Evolutionary conservation across 2,329 filamentous ascomycete genomes (phyloP), one percentile per base, ranked within the genome.

Genomic region (Bipolaris bicolor): DNA sequence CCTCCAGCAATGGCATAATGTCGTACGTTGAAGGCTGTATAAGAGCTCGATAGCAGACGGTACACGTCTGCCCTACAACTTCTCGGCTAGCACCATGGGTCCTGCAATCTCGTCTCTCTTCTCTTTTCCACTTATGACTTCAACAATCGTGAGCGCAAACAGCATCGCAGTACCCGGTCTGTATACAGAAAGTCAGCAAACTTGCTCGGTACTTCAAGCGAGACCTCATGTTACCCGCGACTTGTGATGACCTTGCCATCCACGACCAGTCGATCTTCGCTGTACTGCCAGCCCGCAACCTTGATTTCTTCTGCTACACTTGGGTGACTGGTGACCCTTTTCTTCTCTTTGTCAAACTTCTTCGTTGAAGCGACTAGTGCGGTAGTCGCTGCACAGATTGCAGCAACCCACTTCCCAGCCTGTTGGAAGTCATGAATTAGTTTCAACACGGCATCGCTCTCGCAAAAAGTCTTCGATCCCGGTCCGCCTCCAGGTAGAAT

Each of bases 81-180:
- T 67, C 49, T 67, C 60, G 31, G 70, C 66, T 37, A 81, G 71
- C 61, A 84, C 74, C 70, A 81, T 79, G 43, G 83, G 77, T 26
- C 79, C 78, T 26, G 82, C 76, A 45, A 83, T 78, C 7, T 81
- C 81, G 26, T 82, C 80, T 51, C 78, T 78, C 68, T 78, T 82
- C 74, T 79, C 79, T 53, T 72, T 76, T 20, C 79, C 78, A 36
- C 57, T 62, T 10, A 78, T 34, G 18, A 50, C 5, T 58, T 78
- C 77, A 1, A 78, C 75, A 55, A 78, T 76, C 5, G 68, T 73
- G n/a, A 78, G 63, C 7, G 75, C 64, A 49, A 77, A 79, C 9
- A 69, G 50, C 58, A 78, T 49, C 10, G 76, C 76, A 11, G 76
- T 78, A 1, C 77, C 77, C 6, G 77, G 75, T 39, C 73, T 75